Evolutionary conservation across 2,329 filamentous ascomycete genomes (phyloP).

Genomic region (Simplicillium sp.): DNA sequence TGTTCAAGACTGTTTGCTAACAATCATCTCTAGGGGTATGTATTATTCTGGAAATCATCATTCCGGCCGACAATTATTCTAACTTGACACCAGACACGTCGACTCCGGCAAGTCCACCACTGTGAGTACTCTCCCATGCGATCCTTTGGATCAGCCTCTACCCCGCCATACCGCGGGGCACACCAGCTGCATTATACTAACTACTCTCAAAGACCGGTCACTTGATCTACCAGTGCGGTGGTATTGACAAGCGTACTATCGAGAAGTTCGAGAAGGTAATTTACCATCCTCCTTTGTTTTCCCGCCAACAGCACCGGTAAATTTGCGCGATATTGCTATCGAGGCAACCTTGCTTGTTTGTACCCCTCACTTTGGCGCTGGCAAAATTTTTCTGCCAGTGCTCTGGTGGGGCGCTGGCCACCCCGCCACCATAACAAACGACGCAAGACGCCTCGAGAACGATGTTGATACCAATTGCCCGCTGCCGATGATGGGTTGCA

Average conservation of each 20-base stretch:
- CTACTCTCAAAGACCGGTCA: constrained; percentile 51
- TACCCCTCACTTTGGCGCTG: constrained; percentile 9
- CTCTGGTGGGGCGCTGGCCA: constrained; percentile 10
- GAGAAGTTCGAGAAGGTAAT: constrained; percentile 99
- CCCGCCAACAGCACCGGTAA: constrained; percentile 1
- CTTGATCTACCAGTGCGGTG: constrained; percentile 99
- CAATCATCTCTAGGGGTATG: constrained; percentile 16
- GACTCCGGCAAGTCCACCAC: constrained; percentile 99
- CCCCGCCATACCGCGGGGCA: constrained; percentile 9
- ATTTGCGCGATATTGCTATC: constrained; percentile 5
- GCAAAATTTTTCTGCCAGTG: constrained; percentile 14
- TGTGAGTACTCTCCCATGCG: constrained; percentile 44
- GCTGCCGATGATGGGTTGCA: constrained; percentile 1
- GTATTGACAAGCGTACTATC: constrained; percentile 99
- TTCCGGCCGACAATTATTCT: constrained; percentile 16
- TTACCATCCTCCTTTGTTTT: constrained; percentile 12
- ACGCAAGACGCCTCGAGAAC: neutral
- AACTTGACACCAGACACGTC: constrained; percentile 61
- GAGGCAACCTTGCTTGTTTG: constrained; percentile 9
- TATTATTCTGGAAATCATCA: constrained; percentile 14
- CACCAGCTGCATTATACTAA: constrained; percentile 10
- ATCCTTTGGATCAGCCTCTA: constrained; percentile 4
- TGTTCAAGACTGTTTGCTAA: constrained; percentile 8
- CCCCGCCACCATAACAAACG: constrained; percentile 6
- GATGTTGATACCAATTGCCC: constrained; percentile 6